Conservation (phyloP, 768 basidiomycete species). For the Mycena rebaudengoi region DNA sequence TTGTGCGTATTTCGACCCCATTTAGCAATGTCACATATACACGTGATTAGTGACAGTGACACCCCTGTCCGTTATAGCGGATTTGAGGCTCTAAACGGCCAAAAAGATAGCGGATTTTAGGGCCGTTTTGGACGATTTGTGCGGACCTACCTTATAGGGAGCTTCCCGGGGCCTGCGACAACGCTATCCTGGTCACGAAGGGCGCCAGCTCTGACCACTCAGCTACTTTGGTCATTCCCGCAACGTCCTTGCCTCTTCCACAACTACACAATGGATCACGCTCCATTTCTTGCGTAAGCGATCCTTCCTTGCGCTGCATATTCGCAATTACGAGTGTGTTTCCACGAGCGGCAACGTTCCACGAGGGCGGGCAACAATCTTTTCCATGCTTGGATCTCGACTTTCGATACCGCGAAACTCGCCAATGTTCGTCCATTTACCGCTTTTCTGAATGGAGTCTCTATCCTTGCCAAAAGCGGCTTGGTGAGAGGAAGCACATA, state of each 20-base stretch:
- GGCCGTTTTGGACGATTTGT: too few relatives aligned
- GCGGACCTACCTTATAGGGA: too few relatives aligned
- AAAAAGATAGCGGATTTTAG: too few relatives aligned
- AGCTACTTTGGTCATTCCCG: slow-evolving; percentile 39
- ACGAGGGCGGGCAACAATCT: slow-evolving; percentile 57
- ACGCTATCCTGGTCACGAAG: slow-evolving; percentile 56
- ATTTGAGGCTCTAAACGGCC: too few relatives aligned
- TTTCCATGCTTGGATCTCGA: slow-evolving; percentile 57
- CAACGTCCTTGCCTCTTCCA: slow-evolving; percentile 57
- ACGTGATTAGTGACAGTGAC: too few relatives aligned
- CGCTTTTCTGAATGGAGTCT: slow-evolving; percentile 8
- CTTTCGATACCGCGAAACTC: slow-evolving; percentile 31
- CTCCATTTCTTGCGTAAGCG: slow-evolving; percentile 46
- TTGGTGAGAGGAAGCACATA: slow-evolving; percentile 51
- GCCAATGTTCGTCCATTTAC: slow-evolving; percentile 8
- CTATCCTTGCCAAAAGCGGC: slow-evolving; percentile 27
- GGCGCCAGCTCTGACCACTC: slow-evolving; percentile 51
- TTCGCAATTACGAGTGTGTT: slow-evolving; percentile 56
- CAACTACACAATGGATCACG: slow-evolving; percentile 60
- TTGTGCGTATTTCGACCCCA: too few relatives aligned
- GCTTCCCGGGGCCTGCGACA: too few relatives aligned
- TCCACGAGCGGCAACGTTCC: slow-evolving; percentile 65
- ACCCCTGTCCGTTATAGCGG: too few relatives aligned
- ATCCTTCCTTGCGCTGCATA: slow-evolving; percentile 45
- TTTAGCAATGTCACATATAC: too few relatives aligned